Percentiles rank a stretch among this genome's conserved stretches.
These are phyloP conservation scores for Capsicum rhomboideum DNA, from an alignment of 257 asterid species.

Conservation along the genomic window DNA sequence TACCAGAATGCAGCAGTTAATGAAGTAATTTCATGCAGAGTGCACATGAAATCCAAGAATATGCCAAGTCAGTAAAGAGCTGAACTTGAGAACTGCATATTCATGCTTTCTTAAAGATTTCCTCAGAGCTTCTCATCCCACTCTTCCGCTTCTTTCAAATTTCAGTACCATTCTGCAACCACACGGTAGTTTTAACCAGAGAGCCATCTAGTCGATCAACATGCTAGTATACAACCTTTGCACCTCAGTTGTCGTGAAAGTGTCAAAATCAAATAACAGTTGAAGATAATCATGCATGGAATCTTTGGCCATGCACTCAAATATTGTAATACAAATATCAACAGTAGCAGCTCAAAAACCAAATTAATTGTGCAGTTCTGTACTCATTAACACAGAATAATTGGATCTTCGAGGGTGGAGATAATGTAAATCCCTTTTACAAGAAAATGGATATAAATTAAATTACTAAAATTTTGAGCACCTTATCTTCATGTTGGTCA, in stretches of 20 bases:
- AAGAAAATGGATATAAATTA: background rate
- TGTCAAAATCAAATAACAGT: background rate
- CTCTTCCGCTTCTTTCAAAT: background rate
- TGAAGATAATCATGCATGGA: background rate
- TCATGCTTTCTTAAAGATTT: background rate
- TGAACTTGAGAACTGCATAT: background rate
- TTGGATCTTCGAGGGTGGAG: background rate
- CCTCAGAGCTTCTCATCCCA: background rate
- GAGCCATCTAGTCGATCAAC: background rate
- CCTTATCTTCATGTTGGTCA: constrained; percentile 96
- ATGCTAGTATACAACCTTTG: background rate
- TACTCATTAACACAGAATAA: background rate
- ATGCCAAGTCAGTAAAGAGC: background rate
- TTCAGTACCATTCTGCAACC: background rate
- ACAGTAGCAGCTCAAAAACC: background rate
- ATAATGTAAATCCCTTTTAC: background rate
- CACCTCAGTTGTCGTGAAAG: background rate
- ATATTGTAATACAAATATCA: background rate
- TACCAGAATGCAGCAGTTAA: background rate
- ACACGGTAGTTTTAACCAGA: background rate
- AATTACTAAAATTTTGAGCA: constrained; percentile 12
- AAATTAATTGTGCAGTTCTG: background rate
- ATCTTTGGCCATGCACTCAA: background rate
- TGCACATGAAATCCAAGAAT: background rate
- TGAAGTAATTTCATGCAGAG: background rate